A percentile compares a stretch with the other conserved stretches of the same genome.
Evolutionary conservation across 352 stramenopile species (phyloP).

Genomic region (Peronospora destructor): DNA sequence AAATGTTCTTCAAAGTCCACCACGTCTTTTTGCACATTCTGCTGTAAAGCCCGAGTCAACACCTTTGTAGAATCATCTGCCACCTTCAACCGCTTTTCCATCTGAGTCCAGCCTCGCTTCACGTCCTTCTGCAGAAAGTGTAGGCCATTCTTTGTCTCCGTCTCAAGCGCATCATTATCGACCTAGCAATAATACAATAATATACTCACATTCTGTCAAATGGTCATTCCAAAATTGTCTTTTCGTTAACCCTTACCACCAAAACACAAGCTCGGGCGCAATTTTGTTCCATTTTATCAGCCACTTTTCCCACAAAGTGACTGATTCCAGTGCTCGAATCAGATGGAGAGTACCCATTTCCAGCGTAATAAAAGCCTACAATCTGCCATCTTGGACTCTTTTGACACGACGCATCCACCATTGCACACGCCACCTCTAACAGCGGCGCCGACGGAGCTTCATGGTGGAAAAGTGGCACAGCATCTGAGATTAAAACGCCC

Average conservation of each 20-base stretch:
- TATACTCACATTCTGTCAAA: background rate
- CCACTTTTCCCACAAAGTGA: slow-evolving; percentile 55
- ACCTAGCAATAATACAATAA: slow-evolving; percentile 16
- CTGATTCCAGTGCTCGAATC: slow-evolving; percentile 35
- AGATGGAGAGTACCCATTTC: slow-evolving; percentile 24
- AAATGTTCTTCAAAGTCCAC: slow-evolving; percentile 78
- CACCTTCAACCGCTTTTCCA: slow-evolving; percentile 57
- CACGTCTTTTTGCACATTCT: slow-evolving; percentile 41
- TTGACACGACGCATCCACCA: slow-evolving; percentile 55
- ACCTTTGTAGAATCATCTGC: slow-evolving; percentile 36
- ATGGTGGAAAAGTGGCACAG: slow-evolving; percentile 77
- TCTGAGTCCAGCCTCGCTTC: slow-evolving; percentile 65
- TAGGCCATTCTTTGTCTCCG: slow-evolving; percentile 43
- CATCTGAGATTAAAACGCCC: slow-evolving; percentile 47
- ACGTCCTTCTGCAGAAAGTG: slow-evolving; percentile 74
- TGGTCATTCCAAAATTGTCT: background rate
- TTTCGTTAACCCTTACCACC: slow-evolving; percentile 23
- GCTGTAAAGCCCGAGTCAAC: slow-evolving; percentile 42
- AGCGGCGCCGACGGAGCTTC: slow-evolving; percentile 57
- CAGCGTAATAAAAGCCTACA: slow-evolving; percentile 61
- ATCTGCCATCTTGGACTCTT: slow-evolving; percentile 42
- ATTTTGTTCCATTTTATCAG: slow-evolving; percentile 59
- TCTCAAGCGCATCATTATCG: slow-evolving; percentile 52
- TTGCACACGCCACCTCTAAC: slow-evolving; percentile 54
- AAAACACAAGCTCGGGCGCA: slow-evolving; percentile 66